phyloP scores from a whole-genome alignment of 441 rosid genomes.

The Eruca vesicaria region DNA sequence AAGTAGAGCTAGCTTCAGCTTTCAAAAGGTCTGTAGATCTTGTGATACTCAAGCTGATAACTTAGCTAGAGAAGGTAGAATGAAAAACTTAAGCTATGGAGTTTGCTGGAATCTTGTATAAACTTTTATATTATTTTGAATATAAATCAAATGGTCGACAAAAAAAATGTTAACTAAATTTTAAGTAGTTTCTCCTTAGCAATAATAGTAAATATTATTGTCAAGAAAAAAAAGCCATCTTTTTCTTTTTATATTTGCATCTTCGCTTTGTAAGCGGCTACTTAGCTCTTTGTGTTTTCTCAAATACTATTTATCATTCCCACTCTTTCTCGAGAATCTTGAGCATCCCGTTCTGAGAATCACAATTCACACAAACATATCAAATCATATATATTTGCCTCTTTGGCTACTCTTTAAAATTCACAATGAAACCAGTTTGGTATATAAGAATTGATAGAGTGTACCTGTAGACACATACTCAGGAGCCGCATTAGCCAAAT shows the following conservation, averaged over 20 bases:
- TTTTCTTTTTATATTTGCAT: not conserved
- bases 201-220: too few species aligned
- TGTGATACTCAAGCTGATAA: not conserved
- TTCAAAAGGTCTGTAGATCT: not conserved
- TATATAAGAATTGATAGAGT: not conserved
- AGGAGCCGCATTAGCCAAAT: constrained; percentile 56
- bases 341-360: not conserved
- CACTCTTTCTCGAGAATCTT: not conserved
- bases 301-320: not conserved
- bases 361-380: not conserved
- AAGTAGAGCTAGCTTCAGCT: not conserved
- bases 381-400: not conserved
- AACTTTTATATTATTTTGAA: not conserved
- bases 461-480: not conserved
- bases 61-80: not conserved
- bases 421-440: not conserved
- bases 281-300: not conserved
- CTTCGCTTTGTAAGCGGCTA: not conserved
- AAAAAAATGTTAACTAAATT: too few species aligned
- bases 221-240: not conserved
- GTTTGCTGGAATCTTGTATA: not conserved
- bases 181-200: too few species aligned
- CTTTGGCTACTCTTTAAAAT: not conserved
- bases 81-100: not conserved
- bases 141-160: not conserved